A percentile compares a stretch with the other conserved stretches of the same genome.
Evolutionary conservation across 2,329 filamentous ascomycete genomes (phyloP).

Genomic region (Elsinoe necatrix): DNA sequence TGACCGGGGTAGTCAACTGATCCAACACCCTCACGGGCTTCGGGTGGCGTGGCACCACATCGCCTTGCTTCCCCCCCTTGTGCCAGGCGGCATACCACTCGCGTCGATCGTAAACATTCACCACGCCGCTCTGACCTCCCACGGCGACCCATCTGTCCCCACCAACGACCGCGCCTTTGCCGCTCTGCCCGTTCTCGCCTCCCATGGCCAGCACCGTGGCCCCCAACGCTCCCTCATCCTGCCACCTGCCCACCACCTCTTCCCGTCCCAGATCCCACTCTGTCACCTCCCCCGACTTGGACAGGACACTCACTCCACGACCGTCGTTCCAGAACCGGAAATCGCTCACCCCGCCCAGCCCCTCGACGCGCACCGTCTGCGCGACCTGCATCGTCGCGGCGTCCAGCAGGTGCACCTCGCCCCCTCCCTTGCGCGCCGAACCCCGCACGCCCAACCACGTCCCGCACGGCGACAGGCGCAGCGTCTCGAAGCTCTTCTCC

Average conservation of each 20-base stretch:
- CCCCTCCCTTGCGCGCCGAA: slow-evolving; percentile 73
- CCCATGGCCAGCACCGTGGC: slow-evolving; percentile 77
- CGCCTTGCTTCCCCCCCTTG: not conserved
- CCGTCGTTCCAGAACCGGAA: slow-evolving; percentile 89
- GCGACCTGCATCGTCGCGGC: slow-evolving; percentile 79
- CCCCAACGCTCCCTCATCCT: slow-evolving; percentile 80
- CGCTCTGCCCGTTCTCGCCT: slow-evolving; percentile 46
- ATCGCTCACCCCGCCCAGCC: slow-evolving; percentile 74
- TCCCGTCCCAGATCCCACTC: slow-evolving; percentile 69
- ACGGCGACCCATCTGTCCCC: slow-evolving; percentile 83
- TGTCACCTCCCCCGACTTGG: slow-evolving; percentile 79
- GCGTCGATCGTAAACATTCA: slow-evolving; percentile 85
- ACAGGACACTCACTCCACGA: slow-evolving; percentile 70
- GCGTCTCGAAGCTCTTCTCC: slow-evolving; percentile 83
- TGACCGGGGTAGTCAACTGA: slow-evolving; percentile 80
- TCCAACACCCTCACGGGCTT: slow-evolving; percentile 67
- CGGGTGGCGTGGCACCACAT: slow-evolving; percentile 35
- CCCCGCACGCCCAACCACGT: slow-evolving; percentile 77
- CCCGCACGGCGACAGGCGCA: slow-evolving; percentile 80
- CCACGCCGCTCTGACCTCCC: slow-evolving; percentile 76
- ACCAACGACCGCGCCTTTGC: slow-evolving; percentile 53
- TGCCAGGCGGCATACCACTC: slow-evolving; percentile 39
- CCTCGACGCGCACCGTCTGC: slow-evolving; percentile 71
- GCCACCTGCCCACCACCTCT: slow-evolving; percentile 72
- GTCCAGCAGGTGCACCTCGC: slow-evolving; percentile 77